Conservation (phyloP, 192 early-diverging fungal genomes). For the Mortierella alpina region DNA sequence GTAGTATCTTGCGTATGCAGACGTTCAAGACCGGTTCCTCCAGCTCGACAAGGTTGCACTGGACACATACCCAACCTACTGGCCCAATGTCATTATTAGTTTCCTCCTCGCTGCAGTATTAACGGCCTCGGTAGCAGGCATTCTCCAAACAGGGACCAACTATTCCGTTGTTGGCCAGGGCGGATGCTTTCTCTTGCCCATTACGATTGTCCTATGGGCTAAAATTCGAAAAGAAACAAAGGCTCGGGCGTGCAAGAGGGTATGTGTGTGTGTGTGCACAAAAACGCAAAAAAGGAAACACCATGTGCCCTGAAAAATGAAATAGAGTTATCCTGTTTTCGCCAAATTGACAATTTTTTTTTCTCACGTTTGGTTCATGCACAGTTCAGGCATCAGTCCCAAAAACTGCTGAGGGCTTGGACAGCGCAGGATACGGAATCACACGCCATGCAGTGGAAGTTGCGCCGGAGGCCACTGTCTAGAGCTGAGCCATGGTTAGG, state of each 20-base stretch:
- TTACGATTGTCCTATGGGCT: constrained; percentile 33
- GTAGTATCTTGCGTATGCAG: constrained; percentile 35
- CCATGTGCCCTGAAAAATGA: background rate
- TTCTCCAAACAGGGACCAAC: constrained; percentile 13
- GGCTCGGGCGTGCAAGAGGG: constrained; percentile 19
- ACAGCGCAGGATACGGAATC: constrained; percentile 20
- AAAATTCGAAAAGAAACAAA: constrained; percentile 23
- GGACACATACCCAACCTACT: constrained; percentile 16
- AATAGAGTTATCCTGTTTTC: background rate
- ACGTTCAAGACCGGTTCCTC: constrained; percentile 27
- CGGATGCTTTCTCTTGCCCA: constrained; percentile 29
- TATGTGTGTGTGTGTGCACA: background rate
- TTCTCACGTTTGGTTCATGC: background rate
- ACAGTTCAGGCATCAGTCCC: constrained; percentile 42
- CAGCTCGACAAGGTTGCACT: constrained; percentile 27
- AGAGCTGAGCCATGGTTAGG: constrained; percentile 18
- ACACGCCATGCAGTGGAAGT: constrained; percentile 49
- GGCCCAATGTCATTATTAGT: constrained; percentile 18
- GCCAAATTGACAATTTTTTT: background rate
- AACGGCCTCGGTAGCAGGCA: background rate
- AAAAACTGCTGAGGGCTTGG: constrained; percentile 41
- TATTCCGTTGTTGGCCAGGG: constrained; percentile 26
- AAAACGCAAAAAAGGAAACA: background rate
- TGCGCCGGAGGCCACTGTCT: constrained; percentile 17
- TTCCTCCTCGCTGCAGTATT: constrained; percentile 1